phyloP scores from a whole-genome alignment of 108 stramenopile species.

The Seminavis robusta region DNA sequence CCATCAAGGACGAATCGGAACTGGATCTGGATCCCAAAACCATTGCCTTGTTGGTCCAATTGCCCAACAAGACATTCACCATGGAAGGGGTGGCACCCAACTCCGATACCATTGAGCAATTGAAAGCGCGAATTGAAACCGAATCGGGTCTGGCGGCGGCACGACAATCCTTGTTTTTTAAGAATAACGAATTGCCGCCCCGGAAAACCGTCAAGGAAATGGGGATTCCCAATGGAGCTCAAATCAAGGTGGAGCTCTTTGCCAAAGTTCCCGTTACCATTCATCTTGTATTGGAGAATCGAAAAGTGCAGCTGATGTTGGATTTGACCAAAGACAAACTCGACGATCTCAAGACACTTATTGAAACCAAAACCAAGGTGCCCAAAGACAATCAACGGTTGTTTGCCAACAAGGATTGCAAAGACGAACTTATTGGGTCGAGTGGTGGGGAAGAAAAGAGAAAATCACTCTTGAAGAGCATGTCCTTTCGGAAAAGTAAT shows the following conservation, averaged over 20 bases:
- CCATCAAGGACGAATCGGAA: constrained; percentile 12
- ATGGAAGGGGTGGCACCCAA: constrained; percentile 8
- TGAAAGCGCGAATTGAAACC: constrained; percentile 18
- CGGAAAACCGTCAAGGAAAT: constrained; percentile 1
- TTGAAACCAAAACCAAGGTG: constrained; percentile 16
- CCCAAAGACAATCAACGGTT: constrained; percentile 11
- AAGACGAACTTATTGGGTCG: constrained; percentile 9
- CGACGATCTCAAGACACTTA: constrained; percentile 8
- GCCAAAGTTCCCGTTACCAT: constrained; percentile 17
- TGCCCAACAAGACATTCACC: constrained; percentile 8
- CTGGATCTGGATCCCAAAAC: constrained; percentile 21
- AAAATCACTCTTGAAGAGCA: background rate
- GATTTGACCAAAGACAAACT: constrained; percentile 9
- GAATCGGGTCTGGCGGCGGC: constrained; percentile 11
- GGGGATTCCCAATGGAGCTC: constrained; percentile 8
- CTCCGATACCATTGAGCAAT: constrained; percentile 4
- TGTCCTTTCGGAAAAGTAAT: background rate
- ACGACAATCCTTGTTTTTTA: constrained; percentile 7
- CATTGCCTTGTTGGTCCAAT: background rate
- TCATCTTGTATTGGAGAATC: constrained; percentile 12
- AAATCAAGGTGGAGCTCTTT: constrained; percentile 10
- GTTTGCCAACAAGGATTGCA: constrained; percentile 1
- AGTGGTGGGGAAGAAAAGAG: constrained; percentile 2
- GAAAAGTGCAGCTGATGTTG: constrained; percentile 5
- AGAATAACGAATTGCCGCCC: constrained; percentile 11